These are phyloP conservation scores for Boletus eberwhitei DNA, from an alignment of 768 basidiomycete genomes.

Conservation along the genomic window DNA sequence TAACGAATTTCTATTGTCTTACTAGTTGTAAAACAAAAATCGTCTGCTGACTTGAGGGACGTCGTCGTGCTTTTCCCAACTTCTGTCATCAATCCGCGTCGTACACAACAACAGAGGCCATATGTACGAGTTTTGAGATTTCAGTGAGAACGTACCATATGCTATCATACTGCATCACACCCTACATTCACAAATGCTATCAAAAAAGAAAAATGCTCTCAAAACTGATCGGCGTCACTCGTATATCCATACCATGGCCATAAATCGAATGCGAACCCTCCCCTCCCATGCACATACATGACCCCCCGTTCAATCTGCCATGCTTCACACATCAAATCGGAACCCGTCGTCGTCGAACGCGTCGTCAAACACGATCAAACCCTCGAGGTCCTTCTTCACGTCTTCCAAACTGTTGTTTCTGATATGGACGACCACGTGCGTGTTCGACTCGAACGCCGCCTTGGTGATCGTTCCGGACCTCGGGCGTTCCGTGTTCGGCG, in stretches of 20 bases:
- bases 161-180: conserved; percentile 9
- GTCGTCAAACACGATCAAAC: conserved; percentile 28
- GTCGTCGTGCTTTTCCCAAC: background rate
- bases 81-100: background rate
- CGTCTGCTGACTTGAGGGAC: too few species aligned
- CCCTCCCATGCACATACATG: background rate
- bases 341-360: conserved; percentile 29
- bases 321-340: conserved; percentile 25
- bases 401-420: conserved; percentile 26
- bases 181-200: conserved; percentile 14
- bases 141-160: background rate
- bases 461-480: conserved; percentile 27
- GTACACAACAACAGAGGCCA: background rate
- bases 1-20: background rate
- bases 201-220: conserved; percentile 5
- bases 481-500: conserved; percentile 6
- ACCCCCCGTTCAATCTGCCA: background rate
- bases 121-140: background rate
- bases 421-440: conserved; percentile 15
- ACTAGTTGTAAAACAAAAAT: background rate
- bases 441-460: conserved; percentile 21
- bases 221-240: conserved; percentile 1
- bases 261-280: conserved; percentile 10
- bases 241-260: conserved; percentile 10
- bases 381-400: conserved; percentile 32